Base-by-base conservation (phyloP, 495 filamentous ascomycete genomes). In the Tetracladium marchalianum region DNA sequence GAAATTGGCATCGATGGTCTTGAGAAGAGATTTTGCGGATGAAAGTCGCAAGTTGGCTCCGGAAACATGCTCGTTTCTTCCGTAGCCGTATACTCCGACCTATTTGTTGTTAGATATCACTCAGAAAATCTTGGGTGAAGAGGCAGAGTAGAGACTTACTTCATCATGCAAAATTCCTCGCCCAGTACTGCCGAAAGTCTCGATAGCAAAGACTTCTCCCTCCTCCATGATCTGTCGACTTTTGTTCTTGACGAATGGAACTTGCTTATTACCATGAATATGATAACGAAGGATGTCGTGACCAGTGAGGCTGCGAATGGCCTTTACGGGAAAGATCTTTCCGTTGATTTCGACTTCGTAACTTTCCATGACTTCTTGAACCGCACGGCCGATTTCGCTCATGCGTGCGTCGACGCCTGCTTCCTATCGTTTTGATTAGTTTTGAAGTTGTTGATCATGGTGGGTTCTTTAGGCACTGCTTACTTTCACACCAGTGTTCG, bases 181-280 rank as follows among this genome's bases (percentile, higher is more conserved):
- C 51, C 89, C 89, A 43, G 89, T 95, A 68, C 81, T 90, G 34
- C 89, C 89, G 54, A 95, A 95, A 11, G 89, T 95, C 64, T 95
- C 89, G 49, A 95, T 93, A 38, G 89, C 89, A 60, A 90, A 95
- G 12, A 85, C 76, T 57, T 95, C 89, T 16, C 87, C 87, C 63
- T 94, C 89, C 69, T 94, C 88, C 89, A 95, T 95, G 67, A 84
- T 88, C 35, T 82, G 86, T 51, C 72, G 71, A 54, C 86, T 82
- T 35, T 67, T 68, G 47, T 73, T 77, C 69, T 92, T 93, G 41
- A 94, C 82, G 50, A 93, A 90, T 10, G 89, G 89, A 33, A 95
- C 80, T 62, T 82, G 86, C 71, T 94, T 95, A 32, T 68, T 72
- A 40, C 89, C 87, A 65, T 95, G 89, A 53, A 95, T 95, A 56